A percentile compares a stretch with the other conserved stretches of the same genome.
Evolutionary conservation across 2,329 filamentous ascomycete species (phyloP).

Genomic region (Xylariaceae sp.): DNA sequence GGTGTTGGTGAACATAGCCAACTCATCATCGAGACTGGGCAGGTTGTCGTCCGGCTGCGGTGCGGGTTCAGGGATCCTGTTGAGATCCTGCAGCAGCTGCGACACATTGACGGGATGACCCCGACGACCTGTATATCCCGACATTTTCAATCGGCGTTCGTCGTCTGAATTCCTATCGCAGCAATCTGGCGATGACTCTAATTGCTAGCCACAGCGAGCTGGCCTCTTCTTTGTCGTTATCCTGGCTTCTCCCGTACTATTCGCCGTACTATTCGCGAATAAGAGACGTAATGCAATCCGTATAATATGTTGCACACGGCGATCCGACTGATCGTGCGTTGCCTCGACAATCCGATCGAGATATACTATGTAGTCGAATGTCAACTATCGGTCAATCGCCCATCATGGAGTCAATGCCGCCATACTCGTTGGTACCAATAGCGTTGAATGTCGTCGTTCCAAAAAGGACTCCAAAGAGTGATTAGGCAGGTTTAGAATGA

Average conservation of each 20-base stretch:
- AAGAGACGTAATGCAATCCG: not conserved
- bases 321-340: not conserved
- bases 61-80: slow-evolving; percentile 62
- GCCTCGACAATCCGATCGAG: not conserved
- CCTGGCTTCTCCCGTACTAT: not conserved
- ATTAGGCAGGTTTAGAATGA: slow-evolving; percentile 7
- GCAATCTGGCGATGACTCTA: slow-evolving; percentile 1
- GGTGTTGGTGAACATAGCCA: slow-evolving; percentile 76
- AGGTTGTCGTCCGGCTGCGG: slow-evolving; percentile 34
- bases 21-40: slow-evolving; percentile 45
- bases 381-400: slow-evolving; percentile 3
- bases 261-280: no score
- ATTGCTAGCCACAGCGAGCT: not conserved
- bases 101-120: slow-evolving; percentile 71
- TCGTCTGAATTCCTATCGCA: not conserved
- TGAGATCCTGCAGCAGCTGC: slow-evolving; percentile 81
- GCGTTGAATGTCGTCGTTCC: slow-evolving; percentile 8
- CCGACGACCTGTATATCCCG: slow-evolving; percentile 63
- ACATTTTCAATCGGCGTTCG: slow-evolving; percentile 14
- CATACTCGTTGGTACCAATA: not conserved
- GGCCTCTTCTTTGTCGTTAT: not conserved
- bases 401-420: not conserved
- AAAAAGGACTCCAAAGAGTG: not conserved
- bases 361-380: not conserved
- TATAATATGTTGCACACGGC: not conserved